phyloP scores from a whole-genome alignment of 306 rosid species.

The Cucumis cinereus region DNA sequence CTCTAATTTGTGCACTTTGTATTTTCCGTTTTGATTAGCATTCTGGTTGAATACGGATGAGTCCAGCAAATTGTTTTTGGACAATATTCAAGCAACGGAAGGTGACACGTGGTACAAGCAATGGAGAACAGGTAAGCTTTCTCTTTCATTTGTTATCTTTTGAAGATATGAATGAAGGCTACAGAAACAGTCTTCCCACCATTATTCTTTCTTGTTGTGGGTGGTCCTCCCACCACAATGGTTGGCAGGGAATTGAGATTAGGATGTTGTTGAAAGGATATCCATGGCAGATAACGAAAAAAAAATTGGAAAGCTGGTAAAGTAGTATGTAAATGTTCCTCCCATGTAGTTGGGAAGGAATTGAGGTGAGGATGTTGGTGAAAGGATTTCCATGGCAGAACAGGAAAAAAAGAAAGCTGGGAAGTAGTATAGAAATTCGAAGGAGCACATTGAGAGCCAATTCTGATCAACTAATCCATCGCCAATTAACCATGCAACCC shows the following conservation, averaged over 20 bases:
- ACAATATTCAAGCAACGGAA: slow-evolving; percentile 33
- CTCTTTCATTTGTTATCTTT: not conserved
- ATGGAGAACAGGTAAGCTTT: slow-evolving; percentile 11
- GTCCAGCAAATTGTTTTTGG: slow-evolving; percentile 40
- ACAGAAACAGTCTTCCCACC: not conserved
- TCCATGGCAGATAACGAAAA: not conserved
- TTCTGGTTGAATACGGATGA: slow-evolving; percentile 26
- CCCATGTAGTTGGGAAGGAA: no score
- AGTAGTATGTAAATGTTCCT: not conserved
- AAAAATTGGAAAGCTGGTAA: not conserved
- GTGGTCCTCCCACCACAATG: not conserved
- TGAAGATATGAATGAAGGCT: not conserved
- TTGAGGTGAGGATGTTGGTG: no score
- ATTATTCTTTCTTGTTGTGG: not conserved
- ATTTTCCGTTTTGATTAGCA: not conserved
- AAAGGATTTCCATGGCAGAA: no score
- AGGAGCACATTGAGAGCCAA: no score
- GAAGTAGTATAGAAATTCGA: no score
- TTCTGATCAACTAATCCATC: not conserved
- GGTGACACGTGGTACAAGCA: slow-evolving; percentile 32
- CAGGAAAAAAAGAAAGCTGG: no score
- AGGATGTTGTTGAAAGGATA: not conserved
- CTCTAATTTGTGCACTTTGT: not conserved
- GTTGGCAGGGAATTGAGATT: not conserved
- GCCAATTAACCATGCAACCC: not conserved